Conservation (phyloP, 257 asterid species). For the Petunia secreta region DNA sequence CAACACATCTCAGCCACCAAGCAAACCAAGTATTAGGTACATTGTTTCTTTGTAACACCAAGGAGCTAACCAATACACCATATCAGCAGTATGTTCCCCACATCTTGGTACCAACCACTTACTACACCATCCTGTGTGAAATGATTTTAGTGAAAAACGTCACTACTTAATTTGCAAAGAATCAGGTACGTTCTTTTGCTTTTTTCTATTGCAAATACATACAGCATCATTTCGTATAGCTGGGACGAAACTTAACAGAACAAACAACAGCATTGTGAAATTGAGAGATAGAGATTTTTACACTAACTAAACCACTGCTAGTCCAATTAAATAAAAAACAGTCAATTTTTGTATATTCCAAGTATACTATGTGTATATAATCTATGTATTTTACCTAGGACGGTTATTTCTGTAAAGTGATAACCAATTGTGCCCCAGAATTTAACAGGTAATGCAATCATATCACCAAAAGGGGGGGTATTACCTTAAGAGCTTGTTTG, state of each 20-base stretch:
- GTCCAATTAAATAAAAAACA: not conserved
- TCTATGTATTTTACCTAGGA: not conserved
- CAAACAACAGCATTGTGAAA: not conserved
- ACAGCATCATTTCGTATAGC: not conserved
- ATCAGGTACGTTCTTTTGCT: no score
- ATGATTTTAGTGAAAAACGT: not conserved
- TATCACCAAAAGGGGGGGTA: not conserved
- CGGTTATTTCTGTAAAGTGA: no score
- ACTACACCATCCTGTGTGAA: slow-evolving; percentile 4
- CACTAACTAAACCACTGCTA: no score
- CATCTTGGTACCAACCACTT: slow-evolving; percentile 17
- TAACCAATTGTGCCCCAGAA: not conserved
- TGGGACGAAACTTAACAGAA: not conserved
- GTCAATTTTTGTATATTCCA: not conserved
- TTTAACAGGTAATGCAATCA: not conserved
- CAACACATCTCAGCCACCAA: not conserved
- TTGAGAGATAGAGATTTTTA: not conserved
- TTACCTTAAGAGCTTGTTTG: slow-evolving; percentile 66
- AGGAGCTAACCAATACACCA: slow-evolving; percentile 9
- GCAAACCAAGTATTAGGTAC: not conserved
- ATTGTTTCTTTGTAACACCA: not conserved
- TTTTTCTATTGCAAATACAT: not conserved
- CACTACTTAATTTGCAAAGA: not conserved
- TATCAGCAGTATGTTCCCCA: not conserved
- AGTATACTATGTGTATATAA: not conserved